Conservation (phyloP, 192 early-diverging fungal genomes). For the Lunasporangiospora selenospora region DNA sequence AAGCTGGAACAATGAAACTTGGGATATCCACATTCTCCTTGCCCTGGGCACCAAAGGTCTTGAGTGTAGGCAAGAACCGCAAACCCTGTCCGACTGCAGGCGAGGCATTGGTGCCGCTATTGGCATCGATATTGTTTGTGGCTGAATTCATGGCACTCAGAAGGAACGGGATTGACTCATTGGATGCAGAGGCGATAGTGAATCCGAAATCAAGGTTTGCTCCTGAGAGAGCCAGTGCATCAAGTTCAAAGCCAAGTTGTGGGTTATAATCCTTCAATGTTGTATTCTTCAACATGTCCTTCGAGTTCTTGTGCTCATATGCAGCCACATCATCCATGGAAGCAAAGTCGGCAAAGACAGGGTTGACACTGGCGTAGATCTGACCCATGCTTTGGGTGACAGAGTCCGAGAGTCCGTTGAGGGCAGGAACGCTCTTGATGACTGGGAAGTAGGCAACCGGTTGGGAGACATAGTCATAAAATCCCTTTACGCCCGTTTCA, state of each 20-base stretch:
- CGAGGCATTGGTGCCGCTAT: conserved; percentile 12
- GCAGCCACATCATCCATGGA: conserved; percentile 32
- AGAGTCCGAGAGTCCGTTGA: conserved; percentile 24
- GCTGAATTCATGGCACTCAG: conserved; percentile 29
- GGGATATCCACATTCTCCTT: conserved; percentile 45
- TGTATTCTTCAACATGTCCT: conserved; percentile 41
- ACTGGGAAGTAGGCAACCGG: conserved; percentile 30
- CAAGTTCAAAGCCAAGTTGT: conserved; percentile 34
- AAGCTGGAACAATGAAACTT: conserved; percentile 41
- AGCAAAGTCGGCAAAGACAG: conserved; percentile 28
- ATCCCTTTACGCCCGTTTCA: conserved; percentile 15
- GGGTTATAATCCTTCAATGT: conserved; percentile 27
- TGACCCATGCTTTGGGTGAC: conserved; percentile 5
- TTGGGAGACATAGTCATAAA: background rate
- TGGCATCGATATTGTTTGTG: conserved; percentile 31
- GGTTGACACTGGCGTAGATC: conserved; percentile 15
- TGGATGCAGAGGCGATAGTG: conserved; percentile 10
- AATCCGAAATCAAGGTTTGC: conserved; percentile 43
- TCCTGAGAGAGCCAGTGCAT: conserved; percentile 20
- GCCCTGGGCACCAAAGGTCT: conserved; percentile 36
- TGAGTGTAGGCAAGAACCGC: conserved; percentile 20
- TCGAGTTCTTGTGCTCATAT: conserved; percentile 40
- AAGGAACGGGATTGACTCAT: conserved; percentile 35
- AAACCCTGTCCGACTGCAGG: conserved; percentile 12
- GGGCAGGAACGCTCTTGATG: conserved; percentile 13